Conservation (phyloP, 1,139 yeast genomes). For the Debaryomyces sp. region DNA sequence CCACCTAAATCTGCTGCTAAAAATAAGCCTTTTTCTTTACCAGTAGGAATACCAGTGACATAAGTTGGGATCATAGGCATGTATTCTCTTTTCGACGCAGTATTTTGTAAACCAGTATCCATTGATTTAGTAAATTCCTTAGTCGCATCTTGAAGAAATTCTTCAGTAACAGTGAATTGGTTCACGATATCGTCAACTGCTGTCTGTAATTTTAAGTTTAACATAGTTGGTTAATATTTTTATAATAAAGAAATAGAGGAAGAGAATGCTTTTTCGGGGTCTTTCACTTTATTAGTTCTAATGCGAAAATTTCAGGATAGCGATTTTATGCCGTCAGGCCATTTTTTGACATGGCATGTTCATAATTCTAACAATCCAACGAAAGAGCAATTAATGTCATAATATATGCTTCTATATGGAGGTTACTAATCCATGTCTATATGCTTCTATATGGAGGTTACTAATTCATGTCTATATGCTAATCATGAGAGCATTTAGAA, state of each 20-base stretch:
- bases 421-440: no score
- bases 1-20: constrained; percentile 90
- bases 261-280: neutral
- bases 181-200: constrained; percentile 52
- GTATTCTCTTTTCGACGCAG: constrained; percentile 41
- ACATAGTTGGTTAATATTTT: neutral
- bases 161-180: constrained; percentile 57
- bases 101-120: constrained; percentile 55
- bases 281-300: neutral
- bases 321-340: neutral
- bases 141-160: constrained; percentile 58
- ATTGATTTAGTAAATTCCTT: constrained; percentile 65
- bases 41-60: constrained; percentile 80
- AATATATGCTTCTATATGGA: no score
- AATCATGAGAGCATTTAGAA: neutral
- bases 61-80: constrained; percentile 91
- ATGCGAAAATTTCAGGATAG: neutral
- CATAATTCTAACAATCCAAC: neutral
- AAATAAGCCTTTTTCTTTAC: constrained; percentile 74
- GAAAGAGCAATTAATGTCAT: neutral
- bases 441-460: no score
- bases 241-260: neutral
- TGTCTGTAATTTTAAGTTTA: constrained; percentile 33
- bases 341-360: constrained; percentile 5
- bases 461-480: no score